These are phyloP conservation scores for Hymenoscyphus occultus DNA, from an alignment of 2,329 filamentous ascomycete species.

Conservation along the genomic window DNA sequence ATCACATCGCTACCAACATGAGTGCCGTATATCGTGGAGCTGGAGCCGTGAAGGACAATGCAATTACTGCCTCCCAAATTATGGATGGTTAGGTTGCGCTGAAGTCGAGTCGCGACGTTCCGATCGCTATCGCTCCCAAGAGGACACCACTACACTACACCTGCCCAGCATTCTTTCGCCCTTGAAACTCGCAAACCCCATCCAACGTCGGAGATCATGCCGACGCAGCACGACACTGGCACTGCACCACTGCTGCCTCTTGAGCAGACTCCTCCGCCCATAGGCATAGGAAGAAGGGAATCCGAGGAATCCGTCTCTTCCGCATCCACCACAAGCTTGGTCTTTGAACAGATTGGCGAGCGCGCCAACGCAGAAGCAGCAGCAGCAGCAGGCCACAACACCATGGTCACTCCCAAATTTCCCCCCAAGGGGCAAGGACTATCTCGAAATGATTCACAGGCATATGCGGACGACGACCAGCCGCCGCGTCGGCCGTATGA, in stretches of 20 bases:
- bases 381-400: conserved; percentile 19
- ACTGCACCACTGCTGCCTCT: conserved; percentile 28
- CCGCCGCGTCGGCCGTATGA: conserved; percentile 21
- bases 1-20: neutral
- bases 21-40: neutral
- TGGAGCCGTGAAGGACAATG: neutral
- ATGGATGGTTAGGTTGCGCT: neutral
- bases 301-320: conserved; percentile 59
- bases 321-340: conserved; percentile 77
- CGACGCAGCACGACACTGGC: conserved; percentile 33
- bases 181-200: conserved; percentile 22
- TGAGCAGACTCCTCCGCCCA: conserved; percentile 16
- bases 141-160: neutral
- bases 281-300: conserved; percentile 14
- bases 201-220: conserved; percentile 29
- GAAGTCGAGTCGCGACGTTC: neutral
- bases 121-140: neutral
- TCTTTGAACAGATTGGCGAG: conserved; percentile 74
- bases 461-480: conserved; percentile 31
- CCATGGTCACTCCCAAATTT: conserved; percentile 33
- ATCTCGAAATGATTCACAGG: conserved; percentile 23
- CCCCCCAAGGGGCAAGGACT: conserved; percentile 14
- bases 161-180: neutral
- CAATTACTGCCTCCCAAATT: neutral
- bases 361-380: conserved; percentile 22